phyloP scores from a whole-genome alignment of 495 filamentous ascomycete genomes.

The Hyphodiscus hymeniophilus region DNA sequence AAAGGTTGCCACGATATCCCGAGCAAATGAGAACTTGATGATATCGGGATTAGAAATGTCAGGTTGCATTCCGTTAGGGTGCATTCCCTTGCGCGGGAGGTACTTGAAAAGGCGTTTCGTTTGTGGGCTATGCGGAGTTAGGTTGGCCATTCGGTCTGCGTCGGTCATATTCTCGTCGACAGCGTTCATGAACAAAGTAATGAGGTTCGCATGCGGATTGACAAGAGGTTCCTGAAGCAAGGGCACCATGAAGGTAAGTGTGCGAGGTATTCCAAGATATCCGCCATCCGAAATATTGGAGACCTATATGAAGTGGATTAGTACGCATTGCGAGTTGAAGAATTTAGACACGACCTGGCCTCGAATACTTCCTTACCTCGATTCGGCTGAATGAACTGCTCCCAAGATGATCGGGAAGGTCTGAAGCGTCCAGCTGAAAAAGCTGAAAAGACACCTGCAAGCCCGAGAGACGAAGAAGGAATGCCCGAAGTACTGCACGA shows the following conservation, averaged over 20 bases:
- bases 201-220: slow-evolving; percentile 26
- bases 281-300: slow-evolving; percentile 18
- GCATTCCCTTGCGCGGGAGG: not conserved
- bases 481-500: slow-evolving; percentile 8
- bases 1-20: slow-evolving; percentile 1
- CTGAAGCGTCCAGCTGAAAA: slow-evolving; percentile 7
- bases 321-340: not conserved
- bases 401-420: slow-evolving; percentile 4
- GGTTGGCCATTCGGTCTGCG: slow-evolving; percentile 5
- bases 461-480: slow-evolving; percentile 9
- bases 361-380: slow-evolving; percentile 10
- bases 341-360: not conserved
- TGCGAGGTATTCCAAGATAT: slow-evolving; percentile 14
- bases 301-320: slow-evolving; percentile 3
- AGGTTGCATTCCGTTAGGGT: not conserved
- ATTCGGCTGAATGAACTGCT: slow-evolving; percentile 11
- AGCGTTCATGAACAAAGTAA: slow-evolving; percentile 25
- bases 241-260: slow-evolving; percentile 9
- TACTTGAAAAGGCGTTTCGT: not conserved
- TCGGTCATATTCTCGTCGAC: slow-evolving; percentile 16
- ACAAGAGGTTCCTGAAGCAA: slow-evolving; percentile 15
- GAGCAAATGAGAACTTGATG: slow-evolving; percentile 10
- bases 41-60: not conserved
- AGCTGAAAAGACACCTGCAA: slow-evolving; percentile 4
- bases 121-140: not conserved